These are phyloP conservation scores for Penicillium psychrofluorescens DNA, from an alignment of 495 filamentous ascomycete genomes.

Conservation along the genomic window DNA sequence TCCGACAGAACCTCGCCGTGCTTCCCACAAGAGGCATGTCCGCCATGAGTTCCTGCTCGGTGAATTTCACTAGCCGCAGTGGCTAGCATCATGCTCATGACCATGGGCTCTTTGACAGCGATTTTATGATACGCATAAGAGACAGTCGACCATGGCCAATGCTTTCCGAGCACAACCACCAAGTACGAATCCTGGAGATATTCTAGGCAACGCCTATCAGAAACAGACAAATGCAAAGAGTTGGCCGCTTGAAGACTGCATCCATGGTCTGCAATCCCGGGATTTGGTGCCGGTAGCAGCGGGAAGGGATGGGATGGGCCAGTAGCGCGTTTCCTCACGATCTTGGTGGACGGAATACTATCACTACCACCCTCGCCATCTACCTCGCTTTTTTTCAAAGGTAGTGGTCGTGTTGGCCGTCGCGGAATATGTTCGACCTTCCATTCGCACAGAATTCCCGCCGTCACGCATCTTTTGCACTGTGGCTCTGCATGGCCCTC, in stretches of 20 bases:
- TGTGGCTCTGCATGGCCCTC: constrained; percentile 22
- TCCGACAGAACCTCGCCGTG: constrained; percentile 1
- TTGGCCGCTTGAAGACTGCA: constrained; percentile 17
- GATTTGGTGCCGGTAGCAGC: not conserved
- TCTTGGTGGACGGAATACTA: too few species aligned
- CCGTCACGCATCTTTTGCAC: constrained; percentile 20
- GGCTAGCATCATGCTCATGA: constrained; percentile 30
- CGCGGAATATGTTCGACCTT: constrained; percentile 22
- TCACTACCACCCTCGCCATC: too few species aligned
- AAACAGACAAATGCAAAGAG: constrained; percentile 18
- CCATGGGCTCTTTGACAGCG: constrained; percentile 23
- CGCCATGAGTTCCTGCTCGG: constrained; percentile 12
- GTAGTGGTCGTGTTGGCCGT: constrained; percentile 2
- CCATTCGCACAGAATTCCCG: constrained; percentile 24
- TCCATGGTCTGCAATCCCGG: not conserved
- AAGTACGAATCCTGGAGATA: constrained; percentile 25
- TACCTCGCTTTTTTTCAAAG: not conserved
- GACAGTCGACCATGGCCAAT: constrained; percentile 28
- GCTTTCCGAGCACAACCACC: constrained; percentile 25
- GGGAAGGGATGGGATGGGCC: constrained; percentile 1
- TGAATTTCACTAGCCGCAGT: constrained; percentile 24
- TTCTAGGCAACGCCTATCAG: constrained; percentile 20
- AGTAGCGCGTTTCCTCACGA: too few species aligned
- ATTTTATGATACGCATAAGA: constrained; percentile 27
- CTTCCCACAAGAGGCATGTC: not conserved